A percentile compares a stretch with the other conserved stretches of the same genome.
Conservation (phyloP, 768 basidiomycete species). For the Austroboletus festivus region DNA sequence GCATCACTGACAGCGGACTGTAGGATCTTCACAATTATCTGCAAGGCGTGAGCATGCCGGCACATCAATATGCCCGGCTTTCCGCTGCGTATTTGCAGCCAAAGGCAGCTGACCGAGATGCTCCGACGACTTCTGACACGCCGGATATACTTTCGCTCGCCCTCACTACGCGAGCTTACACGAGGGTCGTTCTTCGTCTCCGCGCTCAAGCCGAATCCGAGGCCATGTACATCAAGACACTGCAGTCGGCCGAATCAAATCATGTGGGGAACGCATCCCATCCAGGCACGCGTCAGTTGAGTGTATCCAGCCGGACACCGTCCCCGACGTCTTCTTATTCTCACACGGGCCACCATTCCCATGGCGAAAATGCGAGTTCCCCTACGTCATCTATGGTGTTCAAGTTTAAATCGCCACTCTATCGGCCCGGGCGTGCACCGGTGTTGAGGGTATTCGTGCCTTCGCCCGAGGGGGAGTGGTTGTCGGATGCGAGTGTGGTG, state of each 20-base stretch:
- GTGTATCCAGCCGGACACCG: slow-evolving; percentile 59
- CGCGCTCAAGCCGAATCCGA: slow-evolving; percentile 76
- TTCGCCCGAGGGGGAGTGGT: slow-evolving; percentile 82
- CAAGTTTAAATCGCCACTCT: slow-evolving; percentile 69
- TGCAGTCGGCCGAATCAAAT: slow-evolving; percentile 2
- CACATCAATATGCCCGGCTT: slow-evolving; percentile 65
- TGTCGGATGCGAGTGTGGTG: slow-evolving; percentile 75
- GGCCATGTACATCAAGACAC: slow-evolving; percentile 22
- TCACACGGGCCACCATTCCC: slow-evolving; percentile 39
- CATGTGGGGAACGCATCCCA: slow-evolving; percentile 1
- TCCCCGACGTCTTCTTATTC: slow-evolving; percentile 49
- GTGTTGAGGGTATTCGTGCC: slow-evolving; percentile 81
- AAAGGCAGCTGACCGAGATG: slow-evolving; percentile 36
- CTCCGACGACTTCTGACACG: slow-evolving; percentile 38
- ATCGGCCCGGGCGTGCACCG: slow-evolving; percentile 68
- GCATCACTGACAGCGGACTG: slow-evolving; percentile 8
- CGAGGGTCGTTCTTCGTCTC: slow-evolving; percentile 73
- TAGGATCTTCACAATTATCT: slow-evolving; percentile 81
- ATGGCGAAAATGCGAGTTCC: slow-evolving; percentile 28
- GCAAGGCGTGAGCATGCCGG: slow-evolving; percentile 73
- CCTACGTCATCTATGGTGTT: slow-evolving; percentile 17
- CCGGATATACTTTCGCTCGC: slow-evolving; percentile 51
- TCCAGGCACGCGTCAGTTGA: slow-evolving; percentile 34
- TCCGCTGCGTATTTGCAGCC: slow-evolving; percentile 58
- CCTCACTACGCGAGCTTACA: slow-evolving; percentile 70